These are phyloP conservation scores for Lodderomyces orthopsilosis DNA, from an alignment of 1,139 yeast species.

Conservation along the genomic window DNA sequence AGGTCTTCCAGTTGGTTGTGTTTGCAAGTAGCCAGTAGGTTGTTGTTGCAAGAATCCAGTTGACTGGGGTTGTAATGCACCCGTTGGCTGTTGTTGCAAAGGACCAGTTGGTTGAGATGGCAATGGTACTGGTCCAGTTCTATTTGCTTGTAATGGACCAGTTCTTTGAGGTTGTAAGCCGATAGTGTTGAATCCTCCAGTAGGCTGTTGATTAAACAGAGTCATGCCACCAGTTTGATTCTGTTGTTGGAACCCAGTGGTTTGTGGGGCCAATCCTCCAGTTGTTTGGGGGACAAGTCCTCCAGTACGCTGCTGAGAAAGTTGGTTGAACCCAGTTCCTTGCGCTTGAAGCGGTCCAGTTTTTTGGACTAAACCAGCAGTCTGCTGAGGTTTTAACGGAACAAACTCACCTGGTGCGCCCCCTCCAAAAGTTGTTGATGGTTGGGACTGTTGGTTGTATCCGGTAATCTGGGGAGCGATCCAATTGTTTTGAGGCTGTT, in stretches of 20 bases:
- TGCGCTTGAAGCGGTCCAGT: constrained; percentile 36
- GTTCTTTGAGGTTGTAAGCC: constrained; percentile 28
- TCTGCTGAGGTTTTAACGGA: constrained; percentile 49
- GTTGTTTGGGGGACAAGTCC: constrained; percentile 22
- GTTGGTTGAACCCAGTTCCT: constrained; percentile 30
- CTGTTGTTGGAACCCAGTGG: constrained; percentile 14
- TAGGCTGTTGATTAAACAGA: constrained; percentile 13
- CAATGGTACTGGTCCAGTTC: constrained; percentile 27
- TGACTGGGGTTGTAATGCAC: constrained; percentile 31
- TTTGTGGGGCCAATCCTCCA: constrained; percentile 20
- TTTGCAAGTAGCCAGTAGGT: constrained; percentile 39
- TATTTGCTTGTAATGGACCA: constrained; percentile 23
- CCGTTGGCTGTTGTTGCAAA: constrained; percentile 26
- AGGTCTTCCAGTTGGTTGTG: constrained; percentile 69
- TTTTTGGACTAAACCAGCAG: constrained; percentile 44
- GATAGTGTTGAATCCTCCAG: constrained; percentile 35
- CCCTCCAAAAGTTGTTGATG: constrained; percentile 32
- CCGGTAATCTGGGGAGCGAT: constrained; percentile 18
- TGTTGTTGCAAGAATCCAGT: constrained; percentile 42
- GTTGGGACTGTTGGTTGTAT: constrained; percentile 14
- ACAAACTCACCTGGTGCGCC: constrained; percentile 41
- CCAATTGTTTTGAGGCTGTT: constrained; percentile 21
- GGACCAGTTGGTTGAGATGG: constrained; percentile 22
- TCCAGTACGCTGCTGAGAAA: constrained; percentile 33
- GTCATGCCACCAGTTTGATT: constrained; percentile 23